Base-by-base conservation (phyloP, 2,329 filamentous ascomycete genomes). In the Hymenoscyphus infarciens region DNA sequence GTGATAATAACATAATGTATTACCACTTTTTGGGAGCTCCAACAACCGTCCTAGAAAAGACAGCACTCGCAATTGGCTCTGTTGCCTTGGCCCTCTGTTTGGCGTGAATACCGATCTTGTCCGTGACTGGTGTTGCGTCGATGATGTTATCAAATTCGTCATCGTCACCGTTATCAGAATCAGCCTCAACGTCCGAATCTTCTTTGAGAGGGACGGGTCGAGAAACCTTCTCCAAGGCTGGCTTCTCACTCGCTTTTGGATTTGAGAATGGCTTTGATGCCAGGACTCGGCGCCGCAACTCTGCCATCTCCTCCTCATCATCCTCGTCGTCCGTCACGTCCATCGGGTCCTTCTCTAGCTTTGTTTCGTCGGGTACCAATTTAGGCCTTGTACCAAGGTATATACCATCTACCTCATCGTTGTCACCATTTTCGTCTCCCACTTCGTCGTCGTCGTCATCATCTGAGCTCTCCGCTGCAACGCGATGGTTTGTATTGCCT, bases 81-180 rank as follows among this genome's bases (percentile, higher is more conserved):
- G 67, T 63, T 62, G 83, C 79, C 64, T 80, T 79, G 64, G 82
- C 80, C 59, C 82, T 79, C 74, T 88, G 81, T 68, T 85, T 86
- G 1, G 85, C 83, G 49, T 81, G 78, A 54, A 89, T 87, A 0
- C 94, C 94, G 13, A 90, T 90, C 61, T 89, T 85, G 74, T 97
- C 94, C 0, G 93, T 97, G 19, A 96, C 86, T 0, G 92, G 92
- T 2, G 91, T 94, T 0, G 95, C 94, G 69, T 93, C 87, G 72
- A 97, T 96, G 75, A 99, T 96, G 68, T 89, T 89, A 73, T 98
- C 94, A 73, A 98, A 97, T 57, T 92, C 89, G 56, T 90, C 89
- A 60, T 95, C 89, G 56, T 74, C 71, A 33, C 78, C 83, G 61
- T 89, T 84, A 66, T 92, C 89, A 3, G 88, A 91, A 64, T 90